Base-by-base conservation (phyloP, 2,329 filamentous ascomycete genomes). In the Dactylonectria macrodidyma region DNA sequence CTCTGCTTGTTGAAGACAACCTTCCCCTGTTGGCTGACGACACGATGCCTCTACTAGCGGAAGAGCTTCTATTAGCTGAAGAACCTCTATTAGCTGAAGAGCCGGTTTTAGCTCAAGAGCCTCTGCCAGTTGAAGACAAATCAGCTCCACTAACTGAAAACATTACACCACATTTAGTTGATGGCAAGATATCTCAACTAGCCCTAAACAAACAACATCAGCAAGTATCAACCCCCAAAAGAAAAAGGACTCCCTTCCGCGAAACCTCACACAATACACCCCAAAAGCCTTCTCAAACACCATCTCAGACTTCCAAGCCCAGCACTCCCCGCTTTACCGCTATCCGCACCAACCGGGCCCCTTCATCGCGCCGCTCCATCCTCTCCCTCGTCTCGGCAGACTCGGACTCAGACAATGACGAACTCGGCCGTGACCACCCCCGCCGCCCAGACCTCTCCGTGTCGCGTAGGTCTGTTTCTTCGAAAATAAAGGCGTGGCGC, bases 341-440 rank as follows among this genome's bases (percentile, higher is more conserved):
- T 52, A 74, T 71, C 55, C 74, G 60, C 52, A 71, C 79, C 57
- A 76, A 60, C n/a, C 73, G 67, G 11, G 71, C 69, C 7, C 74
- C 80, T 1, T 79, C 78, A 3, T 78, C 79, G 54, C 77, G 75
- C 30, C 78, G 75, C 64, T 81, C 83, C 52, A 78, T 86, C 58
- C 77, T 85, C 51, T 85, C 84, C 26, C 80, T 86, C 64, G 72
- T 84, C 11, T 80, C 83, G 7, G 77, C 78, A 24, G 83, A 84
- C 59, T 82, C 83, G 26, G 82, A 84, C 34, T 79, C 81, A 3
- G 77, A 83, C 66, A 80, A 82, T 41, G 81, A 84, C 52, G 76
- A 79, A 30, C 74, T 80, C 8, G 59, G 68, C n/a, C 71, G 71
- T 24, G 65, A 34, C 48, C 44, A 47, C 44, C 24, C 33, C 50